A percentile compares a stretch with the other conserved stretches of the same genome.
Evolutionary conservation across 495 filamentous ascomycete species (phyloP).

Genomic region (Evernia prunastri): DNA sequence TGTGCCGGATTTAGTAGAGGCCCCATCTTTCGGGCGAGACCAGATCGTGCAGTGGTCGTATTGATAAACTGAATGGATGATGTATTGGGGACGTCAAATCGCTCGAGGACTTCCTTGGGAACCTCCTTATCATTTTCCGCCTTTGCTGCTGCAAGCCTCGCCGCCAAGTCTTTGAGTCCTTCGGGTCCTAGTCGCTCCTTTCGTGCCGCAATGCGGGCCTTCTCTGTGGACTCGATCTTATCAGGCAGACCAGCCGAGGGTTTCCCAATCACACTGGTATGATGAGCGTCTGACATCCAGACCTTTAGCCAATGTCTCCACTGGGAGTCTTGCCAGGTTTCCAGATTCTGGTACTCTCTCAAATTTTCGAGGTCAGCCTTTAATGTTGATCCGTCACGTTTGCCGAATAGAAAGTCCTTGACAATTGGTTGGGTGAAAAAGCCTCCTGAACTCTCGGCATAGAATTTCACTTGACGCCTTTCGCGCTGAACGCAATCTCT

Average conservation of each 20-base stretch:
- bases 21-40: constrained; percentile 66
- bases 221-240: constrained; percentile 66
- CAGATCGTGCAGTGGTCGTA: constrained; percentile 78
- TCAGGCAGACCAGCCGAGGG: constrained; percentile 65
- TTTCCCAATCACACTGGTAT: constrained; percentile 82
- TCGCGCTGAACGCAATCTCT: constrained; percentile 76
- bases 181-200: constrained; percentile 55
- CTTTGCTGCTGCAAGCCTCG: constrained; percentile 77
- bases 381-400: constrained; percentile 74
- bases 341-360: constrained; percentile 67
- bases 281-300: constrained; percentile 80
- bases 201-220: constrained; percentile 48
- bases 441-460: constrained; percentile 65
- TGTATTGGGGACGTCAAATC: constrained; percentile 73
- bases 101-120: constrained; percentile 66
- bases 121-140: constrained; percentile 83
- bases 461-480: constrained; percentile 68
- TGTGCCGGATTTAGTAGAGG: constrained; percentile 63
- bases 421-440: constrained; percentile 78
- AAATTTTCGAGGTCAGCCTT: constrained; percentile 56
- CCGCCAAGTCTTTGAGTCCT: constrained; percentile 61
- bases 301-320: constrained; percentile 77
- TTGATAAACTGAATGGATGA: constrained; percentile 93
- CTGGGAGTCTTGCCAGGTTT: constrained; percentile 70
- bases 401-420: constrained; percentile 85